Percentiles rank a stretch among this genome's conserved stretches.
Evolutionary conservation across 2,329 filamentous ascomycete species (phyloP).

Genomic region (Talaromyces sp.): DNA sequence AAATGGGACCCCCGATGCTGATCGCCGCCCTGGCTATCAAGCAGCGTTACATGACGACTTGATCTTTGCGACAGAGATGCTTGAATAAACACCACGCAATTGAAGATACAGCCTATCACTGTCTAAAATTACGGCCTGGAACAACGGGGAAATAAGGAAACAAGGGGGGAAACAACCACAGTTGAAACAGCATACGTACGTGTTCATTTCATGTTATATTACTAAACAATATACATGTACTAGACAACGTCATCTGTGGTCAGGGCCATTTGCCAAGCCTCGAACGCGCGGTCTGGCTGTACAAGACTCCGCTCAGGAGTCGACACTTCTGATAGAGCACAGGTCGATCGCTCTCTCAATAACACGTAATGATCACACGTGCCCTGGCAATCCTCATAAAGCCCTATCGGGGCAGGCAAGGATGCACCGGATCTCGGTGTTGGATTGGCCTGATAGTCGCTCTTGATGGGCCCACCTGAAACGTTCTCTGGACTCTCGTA

Average conservation of each 20-base stretch:
- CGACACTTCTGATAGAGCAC: not conserved
- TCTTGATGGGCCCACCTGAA: not conserved
- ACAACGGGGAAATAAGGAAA: not conserved
- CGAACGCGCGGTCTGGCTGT: not conserved
- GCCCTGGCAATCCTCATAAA: slow-evolving; percentile 1
- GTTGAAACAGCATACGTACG: not conserved
- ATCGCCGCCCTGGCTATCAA: not conserved
- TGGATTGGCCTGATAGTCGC: not conserved
- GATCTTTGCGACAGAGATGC: not conserved
- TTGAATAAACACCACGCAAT: too few species aligned
- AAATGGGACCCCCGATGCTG: not conserved
- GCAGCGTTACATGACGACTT: not conserved
- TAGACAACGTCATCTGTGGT: not conserved
- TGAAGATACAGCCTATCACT: too few species aligned
- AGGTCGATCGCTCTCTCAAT: not conserved
- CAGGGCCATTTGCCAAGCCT: not conserved
- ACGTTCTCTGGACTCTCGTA: not conserved
- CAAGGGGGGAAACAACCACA: not conserved
- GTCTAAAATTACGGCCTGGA: too few species aligned
- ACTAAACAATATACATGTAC: not conserved
- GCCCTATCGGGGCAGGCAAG: not conserved
- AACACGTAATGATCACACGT: not conserved
- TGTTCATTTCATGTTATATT: not conserved
- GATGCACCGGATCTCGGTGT: not conserved
- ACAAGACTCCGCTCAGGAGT: not conserved